Evolutionary conservation across 805 yeast species (phyloP), one percentile per base, ranked within the genome.

Genomic region (Scheffersomyces stipitis): DNA sequence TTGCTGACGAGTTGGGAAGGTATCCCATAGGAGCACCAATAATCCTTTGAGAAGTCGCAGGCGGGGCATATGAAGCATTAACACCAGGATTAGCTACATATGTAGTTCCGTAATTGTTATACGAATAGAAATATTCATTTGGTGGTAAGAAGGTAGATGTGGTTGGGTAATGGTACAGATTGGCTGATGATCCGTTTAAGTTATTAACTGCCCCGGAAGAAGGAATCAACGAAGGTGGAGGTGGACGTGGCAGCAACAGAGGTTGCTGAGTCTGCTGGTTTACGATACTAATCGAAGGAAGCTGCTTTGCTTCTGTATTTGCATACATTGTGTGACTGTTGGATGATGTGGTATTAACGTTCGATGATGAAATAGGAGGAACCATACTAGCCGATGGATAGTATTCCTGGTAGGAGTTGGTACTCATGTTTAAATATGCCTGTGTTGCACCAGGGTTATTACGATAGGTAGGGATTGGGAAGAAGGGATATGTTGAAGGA

Each of bases 91-190:
- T 33, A 15, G 23, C 31, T 26, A 37, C 34, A 33, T 41, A 37
- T n/a, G n/a, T n/a, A n/a, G n/a, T n/a, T n/a, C n/a, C n/a, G n/a
- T n/a, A n/a, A n/a, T n/a, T n/a, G 33, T 31, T 37, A 24, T 31
- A 37, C 13, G 33, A 34, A 33, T 40, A 40, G 12, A 36, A 39
- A 33, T 40, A 40, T 29, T 40, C 44, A 15, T 27, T 31, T 4
- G 39, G 18, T 4, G 40, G 44, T 18, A 31, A 31, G 18, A 29
- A 40, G 10, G 27, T 29, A 18, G 34, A 15, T n/a, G 40, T 30
- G 10, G 9, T 10, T 7, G 24, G 24, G 24, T 20, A 20, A 10
- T 20, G 24, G 24, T 20, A 20, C n/a, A n/a, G n/a, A n/a, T n/a
- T n/a, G n/a, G n/a, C n/a, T n/a, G n/a, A n/a, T n/a, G n/a, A n/a